Conservation (phyloP, 2,329 filamentous ascomycete species). For the Aureobasidium musti region DNA sequence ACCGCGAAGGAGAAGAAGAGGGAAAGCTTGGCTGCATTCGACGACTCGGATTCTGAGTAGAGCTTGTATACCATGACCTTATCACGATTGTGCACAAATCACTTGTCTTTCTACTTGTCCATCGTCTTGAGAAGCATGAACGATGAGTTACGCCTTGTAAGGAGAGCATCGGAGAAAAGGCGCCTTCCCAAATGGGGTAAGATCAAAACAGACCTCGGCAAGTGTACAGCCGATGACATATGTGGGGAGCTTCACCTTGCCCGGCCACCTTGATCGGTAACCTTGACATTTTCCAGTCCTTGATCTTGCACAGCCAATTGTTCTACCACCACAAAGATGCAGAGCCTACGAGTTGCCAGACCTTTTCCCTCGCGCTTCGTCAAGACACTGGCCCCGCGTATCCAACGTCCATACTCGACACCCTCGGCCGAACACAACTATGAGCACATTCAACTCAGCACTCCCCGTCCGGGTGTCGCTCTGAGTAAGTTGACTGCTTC, state of each 20-base stretch:
- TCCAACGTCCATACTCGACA: constrained; percentile 15
- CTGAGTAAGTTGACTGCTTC: neutral
- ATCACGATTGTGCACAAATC: neutral
- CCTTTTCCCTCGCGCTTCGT: constrained; percentile 26
- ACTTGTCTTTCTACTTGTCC: too few species aligned
- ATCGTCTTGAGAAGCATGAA: too few species aligned
- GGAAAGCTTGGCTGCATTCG: constrained; percentile 79
- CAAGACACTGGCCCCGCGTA: neutral
- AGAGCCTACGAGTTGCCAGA: constrained; percentile 11
- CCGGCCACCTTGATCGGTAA: neutral
- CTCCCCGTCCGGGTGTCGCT: constrained; percentile 31
- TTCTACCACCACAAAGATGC: neutral
- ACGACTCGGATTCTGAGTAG: constrained; percentile 65
- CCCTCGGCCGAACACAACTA: constrained; percentile 25
- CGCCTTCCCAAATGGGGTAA: neutral
- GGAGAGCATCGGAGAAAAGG: constrained; percentile 15
- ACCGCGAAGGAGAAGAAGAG: constrained; percentile 61
- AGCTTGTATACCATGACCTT: neutral
- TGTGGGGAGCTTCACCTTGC: constrained; percentile 1
- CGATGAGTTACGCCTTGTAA: neutral
- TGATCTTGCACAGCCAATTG: neutral
- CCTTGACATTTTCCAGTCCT: neutral
- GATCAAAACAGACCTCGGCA: constrained; percentile 19
- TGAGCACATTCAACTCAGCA: constrained; percentile 45
- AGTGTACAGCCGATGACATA: constrained; percentile 12